Base-by-base conservation (phyloP, 805 yeast species). In the Barnettozyma sucrosica region DNA sequence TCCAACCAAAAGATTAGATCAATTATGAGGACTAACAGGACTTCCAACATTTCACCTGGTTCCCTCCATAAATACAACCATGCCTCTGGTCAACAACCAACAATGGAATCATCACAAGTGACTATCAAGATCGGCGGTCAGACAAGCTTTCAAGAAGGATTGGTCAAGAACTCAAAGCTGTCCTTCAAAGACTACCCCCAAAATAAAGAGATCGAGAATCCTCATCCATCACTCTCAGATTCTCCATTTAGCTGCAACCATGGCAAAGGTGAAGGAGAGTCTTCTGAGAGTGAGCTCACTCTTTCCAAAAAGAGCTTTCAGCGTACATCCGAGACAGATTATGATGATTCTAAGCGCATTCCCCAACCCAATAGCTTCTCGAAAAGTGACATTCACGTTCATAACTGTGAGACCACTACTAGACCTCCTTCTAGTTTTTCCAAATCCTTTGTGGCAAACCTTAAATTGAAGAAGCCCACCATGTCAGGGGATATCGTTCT, bases 91-190 rank as follows among this genome's bases (percentile, higher is more conserved):
- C 13, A 43, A 6, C 28, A 18, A 14, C 16, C 40, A 19, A 34
- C 25, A 16, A 19, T 25, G 2, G 26, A 43, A 26, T 7, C 46
- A 10, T 50, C 50, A 5, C 21, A 41, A 13, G 54, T 60, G 9
- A 51, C 55, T 1, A 51, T 61, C 39, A 57, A 57, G 30, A 54
- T 59, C 21, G 65, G 55, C 32, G 64, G 57, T 24, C 40, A 55
- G 14, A 48, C 49, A 21, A 39, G 50, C 5, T 51, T 56, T 24
- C 53, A 59, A 13, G 50, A 49, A 28, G 66, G 56, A 0, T 46
- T 39, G 16, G 24, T 55, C 2, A 51, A 53, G 5, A 56, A 55
- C 32, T 48, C 55, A 5, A 48, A 47, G 24, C 34, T 63, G 19
- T 50, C 52, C 4, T 56, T 63, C n/a, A 48, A 49, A 28, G 48